Evolutionary conservation across 805 yeast genomes (phyloP), one percentile per base, ranked within the genome.

Genomic region (Saccharomycopsis fodiens): DNA sequence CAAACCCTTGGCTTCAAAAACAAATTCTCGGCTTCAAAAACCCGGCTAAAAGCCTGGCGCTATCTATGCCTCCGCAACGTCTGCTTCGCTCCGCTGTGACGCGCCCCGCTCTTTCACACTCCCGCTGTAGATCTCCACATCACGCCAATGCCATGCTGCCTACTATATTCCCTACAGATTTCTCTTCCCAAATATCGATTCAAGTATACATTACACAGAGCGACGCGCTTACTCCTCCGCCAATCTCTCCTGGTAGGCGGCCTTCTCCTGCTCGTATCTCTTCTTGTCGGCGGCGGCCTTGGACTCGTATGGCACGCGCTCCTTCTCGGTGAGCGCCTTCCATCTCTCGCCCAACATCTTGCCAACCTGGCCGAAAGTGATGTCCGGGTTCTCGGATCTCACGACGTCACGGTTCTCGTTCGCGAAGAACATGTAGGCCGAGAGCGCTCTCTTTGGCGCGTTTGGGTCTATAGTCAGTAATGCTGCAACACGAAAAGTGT

Each of bases 381-480:
- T 85, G 64, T 95, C 96, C 59, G 97, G 97, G 76, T 91, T 87
- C 67, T 89, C 97, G 52, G 91, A 81, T 67, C 95, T 81, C 57
- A 93, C 96, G 54, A 79, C 78, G 69, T 91, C 97, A 76, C 98
- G 89, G 77, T 85, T 85, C 63, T 88, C 97, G 65, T 87, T 88
- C 59, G 98, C 97, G 63, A 89, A 93, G 79, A 86, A 91, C 97
- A 93, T 89, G 81, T 91, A 93, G 41, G 97, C 96, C 51, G 97
- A 87, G 65, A 93, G 73, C 21, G 97, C 87, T 70, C 97, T 86
- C 86, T 93, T 93, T 67, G 98, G 98, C 55, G 98, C 98, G 68
- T 91, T 89, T 73, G 98, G 96, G 68, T 86, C 95, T 61, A 15
- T 2, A 22, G 37, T 22, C 7, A n/a, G 47, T 52, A 12, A 25